A percentile compares a stretch with the other conserved stretches of the same genome.
Evolutionary conservation across 2,329 filamentous ascomycete species (phyloP).

Genomic region (Arthrobotrys megalospora): DNA sequence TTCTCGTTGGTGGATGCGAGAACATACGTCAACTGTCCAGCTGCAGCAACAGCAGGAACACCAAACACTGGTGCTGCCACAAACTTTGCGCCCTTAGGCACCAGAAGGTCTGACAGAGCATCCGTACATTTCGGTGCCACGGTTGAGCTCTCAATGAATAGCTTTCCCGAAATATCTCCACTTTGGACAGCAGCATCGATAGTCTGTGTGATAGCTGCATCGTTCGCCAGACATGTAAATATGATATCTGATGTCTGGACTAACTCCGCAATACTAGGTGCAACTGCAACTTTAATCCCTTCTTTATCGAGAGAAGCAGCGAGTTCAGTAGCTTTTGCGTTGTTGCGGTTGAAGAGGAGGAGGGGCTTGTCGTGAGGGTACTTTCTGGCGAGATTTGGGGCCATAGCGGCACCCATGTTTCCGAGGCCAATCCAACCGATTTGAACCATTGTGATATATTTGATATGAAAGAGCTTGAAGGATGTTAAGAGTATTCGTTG

Average conservation of each 20-base stretch:
- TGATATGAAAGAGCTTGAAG: neutral
- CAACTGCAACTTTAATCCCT: conserved; percentile 63
- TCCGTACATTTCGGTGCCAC: conserved; percentile 87
- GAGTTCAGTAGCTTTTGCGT: conserved; percentile 76
- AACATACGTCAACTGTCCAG: conserved; percentile 80
- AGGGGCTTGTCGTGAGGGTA: conserved; percentile 79
- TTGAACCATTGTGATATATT: conserved; percentile 66
- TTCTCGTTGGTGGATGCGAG: conserved; percentile 75
- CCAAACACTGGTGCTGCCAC: conserved; percentile 83
- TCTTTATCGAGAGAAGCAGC: conserved; percentile 69
- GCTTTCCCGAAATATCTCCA: conserved; percentile 76
- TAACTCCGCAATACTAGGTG: conserved; percentile 76
- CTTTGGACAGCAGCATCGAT: conserved; percentile 71
- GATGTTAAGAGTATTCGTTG: neutral
- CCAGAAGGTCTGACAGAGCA: conserved; percentile 74
- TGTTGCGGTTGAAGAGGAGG: conserved; percentile 85
- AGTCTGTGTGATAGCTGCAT: conserved; percentile 78
- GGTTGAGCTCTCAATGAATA: conserved; percentile 90
- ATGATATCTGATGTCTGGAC: conserved; percentile 81
- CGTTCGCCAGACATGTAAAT: conserved; percentile 85
- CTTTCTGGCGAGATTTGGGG: conserved; percentile 85
- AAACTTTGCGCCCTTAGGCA: conserved; percentile 77
- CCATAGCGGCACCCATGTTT: conserved; percentile 89
- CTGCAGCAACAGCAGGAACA: conserved; percentile 78
- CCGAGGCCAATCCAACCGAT: conserved; percentile 86